Conservation (phyloP, 1,284 basidiomycete genomes). For the Apiotrichum sp. region DNA sequence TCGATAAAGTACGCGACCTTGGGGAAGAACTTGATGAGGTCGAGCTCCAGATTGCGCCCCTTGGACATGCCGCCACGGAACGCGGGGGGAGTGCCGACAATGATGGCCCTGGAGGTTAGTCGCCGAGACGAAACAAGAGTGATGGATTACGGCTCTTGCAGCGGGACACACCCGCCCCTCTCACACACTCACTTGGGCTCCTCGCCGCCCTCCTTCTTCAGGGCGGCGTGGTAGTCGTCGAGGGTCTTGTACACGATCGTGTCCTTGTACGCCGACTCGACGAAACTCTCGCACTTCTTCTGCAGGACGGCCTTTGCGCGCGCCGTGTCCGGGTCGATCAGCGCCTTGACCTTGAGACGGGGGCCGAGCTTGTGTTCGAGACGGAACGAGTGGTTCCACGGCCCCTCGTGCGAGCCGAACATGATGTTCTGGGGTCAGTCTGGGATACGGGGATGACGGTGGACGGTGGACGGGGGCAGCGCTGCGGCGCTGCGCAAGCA, state of each 20-base stretch:
- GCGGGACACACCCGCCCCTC: not conserved
- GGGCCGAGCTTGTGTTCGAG: conserved; percentile 92
- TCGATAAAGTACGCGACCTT: conserved; percentile 88
- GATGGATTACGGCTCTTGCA: too few species aligned
- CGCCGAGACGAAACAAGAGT: too few species aligned
- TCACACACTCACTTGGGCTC: conserved; percentile 47
- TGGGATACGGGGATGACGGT: not conserved
- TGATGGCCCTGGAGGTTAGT: conserved; percentile 55
- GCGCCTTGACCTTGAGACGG: conserved; percentile 88
- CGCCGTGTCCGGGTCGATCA: conserved; percentile 84
- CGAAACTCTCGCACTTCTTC: conserved; percentile 90
- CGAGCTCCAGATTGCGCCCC: conserved; percentile 81
- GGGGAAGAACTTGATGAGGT: conserved; percentile 84
- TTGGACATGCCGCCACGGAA: conserved; percentile 74
- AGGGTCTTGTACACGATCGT: conserved; percentile 82
- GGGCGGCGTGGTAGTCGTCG: conserved; percentile 71
- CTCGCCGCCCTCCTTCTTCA: conserved; percentile 50
- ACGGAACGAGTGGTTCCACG: conserved; percentile 74
- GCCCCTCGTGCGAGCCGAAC: conserved; percentile 79
- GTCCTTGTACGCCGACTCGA: conserved; percentile 87
- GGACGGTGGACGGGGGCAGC: too few species aligned
- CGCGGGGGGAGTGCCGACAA: conserved; percentile 88
- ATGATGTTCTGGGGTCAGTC: conserved; percentile 61
- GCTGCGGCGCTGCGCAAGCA: too few species aligned
- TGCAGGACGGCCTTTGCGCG: conserved; percentile 75